Conservation (phyloP, 352 stramenopile genomes). For the Globisporangium paroecandrum region DNA sequence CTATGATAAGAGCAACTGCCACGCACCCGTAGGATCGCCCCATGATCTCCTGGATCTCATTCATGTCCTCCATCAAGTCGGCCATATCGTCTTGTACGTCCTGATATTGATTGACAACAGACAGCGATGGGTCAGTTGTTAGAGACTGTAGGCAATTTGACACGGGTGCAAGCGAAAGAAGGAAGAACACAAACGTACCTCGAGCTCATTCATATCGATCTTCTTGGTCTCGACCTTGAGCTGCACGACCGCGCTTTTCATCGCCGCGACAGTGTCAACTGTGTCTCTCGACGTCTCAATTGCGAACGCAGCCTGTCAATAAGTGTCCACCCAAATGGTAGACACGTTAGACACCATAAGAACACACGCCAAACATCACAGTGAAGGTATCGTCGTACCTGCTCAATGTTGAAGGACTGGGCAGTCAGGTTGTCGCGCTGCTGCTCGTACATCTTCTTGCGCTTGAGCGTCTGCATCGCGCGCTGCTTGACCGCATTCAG, state of each 20-base stretch:
- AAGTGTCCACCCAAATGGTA: background rate
- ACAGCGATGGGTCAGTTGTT: background rate
- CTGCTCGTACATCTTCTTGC: constrained; percentile 87
- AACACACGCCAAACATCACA: background rate
- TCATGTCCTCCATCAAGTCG: constrained; percentile 97
- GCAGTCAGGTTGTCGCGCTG: constrained; percentile 76
- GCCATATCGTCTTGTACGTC: constrained; percentile 96
- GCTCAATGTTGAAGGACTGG: constrained; percentile 87
- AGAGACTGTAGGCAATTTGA: background rate
- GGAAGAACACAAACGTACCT: constrained; percentile 42
- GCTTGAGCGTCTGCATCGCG: constrained; percentile 83
- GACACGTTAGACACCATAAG: background rate
- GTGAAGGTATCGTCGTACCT: constrained; percentile 22
- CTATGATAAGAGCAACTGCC: background rate
- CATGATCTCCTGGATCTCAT: constrained; percentile 97
- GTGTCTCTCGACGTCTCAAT: constrained; percentile 93
- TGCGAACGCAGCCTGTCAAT: constrained; percentile 65
- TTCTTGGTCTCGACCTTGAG: constrained; percentile 95
- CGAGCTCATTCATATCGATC: constrained; percentile 95
- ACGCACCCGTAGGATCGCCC: constrained; percentile 91
- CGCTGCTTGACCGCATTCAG: constrained; percentile 79
- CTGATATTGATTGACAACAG: constrained; percentile 20
- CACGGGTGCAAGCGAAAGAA: background rate
- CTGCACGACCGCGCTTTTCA: constrained; percentile 91
- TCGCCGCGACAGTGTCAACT: constrained; percentile 90